These are phyloP conservation scores for Teratosphaeria viscida DNA, from an alignment of 2,329 filamentous ascomycete genomes.

Conservation along the genomic window DNA sequence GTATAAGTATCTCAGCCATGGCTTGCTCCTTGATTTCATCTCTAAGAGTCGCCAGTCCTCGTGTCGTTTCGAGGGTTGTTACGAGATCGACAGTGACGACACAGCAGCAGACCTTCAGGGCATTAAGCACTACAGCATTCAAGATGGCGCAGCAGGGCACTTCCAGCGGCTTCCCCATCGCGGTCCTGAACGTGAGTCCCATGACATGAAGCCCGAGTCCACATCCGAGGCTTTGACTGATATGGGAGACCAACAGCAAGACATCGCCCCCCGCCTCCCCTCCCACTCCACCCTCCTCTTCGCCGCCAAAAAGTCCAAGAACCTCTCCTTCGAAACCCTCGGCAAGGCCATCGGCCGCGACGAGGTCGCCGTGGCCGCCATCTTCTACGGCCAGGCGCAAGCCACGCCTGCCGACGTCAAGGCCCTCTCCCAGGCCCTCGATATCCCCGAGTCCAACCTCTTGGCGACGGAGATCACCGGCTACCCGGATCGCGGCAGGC, in stretches of 20 bases:
- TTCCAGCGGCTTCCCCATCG: conserved; percentile 22
- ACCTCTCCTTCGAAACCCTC: conserved; percentile 70
- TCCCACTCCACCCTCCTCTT: conserved; percentile 64
- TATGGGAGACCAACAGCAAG: conserved; percentile 38
- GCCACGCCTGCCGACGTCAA: conserved; percentile 60
- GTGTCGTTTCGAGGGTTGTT: background rate
- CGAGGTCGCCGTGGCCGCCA: conserved; percentile 73
- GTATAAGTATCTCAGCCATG: background rate
- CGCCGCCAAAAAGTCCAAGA: conserved; percentile 64
- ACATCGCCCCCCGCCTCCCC: conserved; percentile 59
- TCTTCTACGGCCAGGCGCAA: conserved; percentile 82
- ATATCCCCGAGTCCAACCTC: conserved; percentile 47
- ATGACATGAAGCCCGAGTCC: background rate
- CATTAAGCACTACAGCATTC: background rate
- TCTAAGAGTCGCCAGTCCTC: background rate
- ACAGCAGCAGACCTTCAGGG: background rate
- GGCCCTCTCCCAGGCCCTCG: conserved; percentile 56
- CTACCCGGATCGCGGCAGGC: conserved; percentile 70
- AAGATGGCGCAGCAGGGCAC: conserved; percentile 12
- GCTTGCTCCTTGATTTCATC: background rate
- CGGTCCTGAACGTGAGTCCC: conserved; percentile 17
- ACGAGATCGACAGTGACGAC: background rate
- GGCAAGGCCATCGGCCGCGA: conserved; percentile 62
- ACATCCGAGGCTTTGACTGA: background rate
- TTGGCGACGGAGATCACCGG: conserved; percentile 51